Conservation (phyloP, 257 asterid genomes). For the Solanum ossicruentum region DNA sequence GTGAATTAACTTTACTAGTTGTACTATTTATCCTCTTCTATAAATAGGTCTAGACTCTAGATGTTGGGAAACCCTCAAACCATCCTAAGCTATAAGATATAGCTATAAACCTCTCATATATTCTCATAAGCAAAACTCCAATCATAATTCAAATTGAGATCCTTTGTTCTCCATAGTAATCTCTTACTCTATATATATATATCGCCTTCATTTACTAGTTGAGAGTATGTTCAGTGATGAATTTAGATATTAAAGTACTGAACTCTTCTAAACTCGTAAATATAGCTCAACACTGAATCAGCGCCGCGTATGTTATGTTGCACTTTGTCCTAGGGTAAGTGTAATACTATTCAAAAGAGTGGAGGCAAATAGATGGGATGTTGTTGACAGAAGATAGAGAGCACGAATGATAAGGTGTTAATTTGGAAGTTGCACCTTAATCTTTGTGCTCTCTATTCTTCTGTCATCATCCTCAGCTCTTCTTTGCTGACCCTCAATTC, state of each 20-base stretch:
- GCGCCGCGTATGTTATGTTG: background rate
- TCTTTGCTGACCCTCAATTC: background rate
- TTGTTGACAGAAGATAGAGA: background rate
- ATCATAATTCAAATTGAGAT: background rate
- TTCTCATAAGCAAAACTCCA: background rate
- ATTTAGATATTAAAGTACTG: background rate
- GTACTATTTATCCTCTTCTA: background rate
- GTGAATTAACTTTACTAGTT: background rate
- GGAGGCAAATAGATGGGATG: conserved; percentile 13
- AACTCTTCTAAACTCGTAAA: background rate
- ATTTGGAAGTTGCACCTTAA: conserved; percentile 18
- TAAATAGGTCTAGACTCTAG: conserved; percentile 12
- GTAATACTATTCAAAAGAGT: background rate
- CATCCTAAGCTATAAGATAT: conserved; percentile 1
- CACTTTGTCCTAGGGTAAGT: background rate
- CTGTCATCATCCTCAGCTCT: conserved; percentile 44
- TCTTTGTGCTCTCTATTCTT: conserved; percentile 73
- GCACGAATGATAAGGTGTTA: conserved; percentile 6
- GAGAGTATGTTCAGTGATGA: fast-evolving
- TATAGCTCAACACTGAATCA: too few species aligned
- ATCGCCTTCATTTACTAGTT: background rate
- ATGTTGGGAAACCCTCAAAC: background rate
- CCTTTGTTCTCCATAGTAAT: background rate
- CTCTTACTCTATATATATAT: background rate
- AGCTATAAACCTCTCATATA: background rate